Evolutionary conservation across 2,329 filamentous ascomycete genomes (phyloP).

Genomic region (Ophiostoma sp.): DNA sequence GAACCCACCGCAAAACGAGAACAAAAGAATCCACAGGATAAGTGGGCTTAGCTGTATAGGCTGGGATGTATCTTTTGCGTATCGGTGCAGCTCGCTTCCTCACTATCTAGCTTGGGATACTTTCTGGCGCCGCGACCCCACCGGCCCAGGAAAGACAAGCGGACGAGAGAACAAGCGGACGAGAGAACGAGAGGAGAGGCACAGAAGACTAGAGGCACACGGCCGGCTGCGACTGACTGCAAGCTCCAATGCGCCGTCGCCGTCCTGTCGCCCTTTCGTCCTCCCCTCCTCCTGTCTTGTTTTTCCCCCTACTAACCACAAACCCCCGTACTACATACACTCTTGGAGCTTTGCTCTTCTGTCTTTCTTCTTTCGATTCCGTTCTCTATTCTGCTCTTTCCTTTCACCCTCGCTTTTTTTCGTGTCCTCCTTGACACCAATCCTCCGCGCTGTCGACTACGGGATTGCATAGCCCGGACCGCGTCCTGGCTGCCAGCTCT

Average conservation of each 20-base stretch:
- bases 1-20: constrained; percentile 2
- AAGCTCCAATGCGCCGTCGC: not conserved
- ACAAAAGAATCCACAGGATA: not conserved
- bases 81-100: not conserved
- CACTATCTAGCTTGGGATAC: constrained; percentile 7
- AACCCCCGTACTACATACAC: not conserved
- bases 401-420: not conserved
- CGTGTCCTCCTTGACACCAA: not conserved
- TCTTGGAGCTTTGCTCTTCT: not conserved
- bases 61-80: not conserved
- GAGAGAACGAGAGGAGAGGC: not conserved
- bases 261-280: not conserved
- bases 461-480: not conserved
- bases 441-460: not conserved
- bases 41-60: not conserved
- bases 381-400: not conserved
- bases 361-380: not conserved
- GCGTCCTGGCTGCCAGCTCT: not conserved
- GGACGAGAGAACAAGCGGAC: not conserved
- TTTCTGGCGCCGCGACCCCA: constrained; percentile 17
- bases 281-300: constrained; percentile 13
- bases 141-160: constrained; percentile 13
- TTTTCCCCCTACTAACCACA: constrained; percentile 6
- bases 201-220: not conserved
- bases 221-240: no score